Evolutionary conservation across 2,329 filamentous ascomycete genomes (phyloP).

Genomic region (Aspergillus piperis): DNA sequence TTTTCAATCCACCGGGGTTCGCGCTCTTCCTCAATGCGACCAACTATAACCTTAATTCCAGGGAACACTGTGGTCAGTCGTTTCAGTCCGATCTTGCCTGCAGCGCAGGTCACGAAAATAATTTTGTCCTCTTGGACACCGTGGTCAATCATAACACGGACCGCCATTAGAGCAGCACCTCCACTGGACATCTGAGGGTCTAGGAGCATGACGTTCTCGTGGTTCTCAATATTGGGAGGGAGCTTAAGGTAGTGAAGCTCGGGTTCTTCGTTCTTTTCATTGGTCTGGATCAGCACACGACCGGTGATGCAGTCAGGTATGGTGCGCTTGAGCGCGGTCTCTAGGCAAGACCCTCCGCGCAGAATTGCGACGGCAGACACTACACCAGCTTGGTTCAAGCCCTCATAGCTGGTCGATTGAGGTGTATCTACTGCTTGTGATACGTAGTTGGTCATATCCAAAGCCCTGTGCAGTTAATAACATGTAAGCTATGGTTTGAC

Average conservation of each 20-base stretch:
- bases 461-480: slow-evolving; percentile 55
- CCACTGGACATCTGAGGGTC: slow-evolving; percentile 96
- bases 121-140: slow-evolving; percentile 82
- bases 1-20: slow-evolving; percentile 89
- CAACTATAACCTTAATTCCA: slow-evolving; percentile 80
- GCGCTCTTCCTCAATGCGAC: slow-evolving; percentile 75
- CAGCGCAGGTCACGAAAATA: slow-evolving; percentile 89
- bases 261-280: slow-evolving; percentile 80
- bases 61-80: slow-evolving; percentile 87
- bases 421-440: slow-evolving; percentile 69
- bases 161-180: slow-evolving; percentile 85
- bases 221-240: slow-evolving; percentile 68
- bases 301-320: slow-evolving; percentile 92
- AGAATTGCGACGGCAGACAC: slow-evolving; percentile 86
- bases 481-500: slow-evolving; percentile 6
- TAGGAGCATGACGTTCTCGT: slow-evolving; percentile 80
- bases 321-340: slow-evolving; percentile 82
- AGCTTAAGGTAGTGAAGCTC: slow-evolving; percentile 89
- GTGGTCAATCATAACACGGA: slow-evolving; percentile 92
- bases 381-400: slow-evolving; percentile 69
- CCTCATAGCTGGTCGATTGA: slow-evolving; percentile 67
- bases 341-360: slow-evolving; percentile 83
- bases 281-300: slow-evolving; percentile 86
- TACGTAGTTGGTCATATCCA: slow-evolving; percentile 74
- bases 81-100: slow-evolving; percentile 80